Base-by-base conservation (phyloP, 371 early-diverging fungal species). In the Saksenaea oblongispora region DNA sequence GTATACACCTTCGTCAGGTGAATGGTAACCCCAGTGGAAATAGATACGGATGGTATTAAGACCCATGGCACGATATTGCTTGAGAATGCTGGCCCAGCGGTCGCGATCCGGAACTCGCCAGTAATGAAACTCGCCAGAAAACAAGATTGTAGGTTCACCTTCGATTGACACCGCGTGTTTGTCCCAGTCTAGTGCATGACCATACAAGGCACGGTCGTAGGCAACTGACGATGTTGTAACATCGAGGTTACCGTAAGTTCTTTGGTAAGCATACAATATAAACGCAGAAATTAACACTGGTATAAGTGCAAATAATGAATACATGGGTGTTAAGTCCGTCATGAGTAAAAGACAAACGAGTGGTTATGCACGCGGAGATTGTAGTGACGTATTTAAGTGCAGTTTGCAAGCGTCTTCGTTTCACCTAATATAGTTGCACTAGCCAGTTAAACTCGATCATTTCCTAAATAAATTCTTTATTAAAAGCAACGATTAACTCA, bases 1-100 rank as follows among this genome's bases (percentile, higher is more conserved):
- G 63, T 93, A 95, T n/a, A 82, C 76, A 24, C 89, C 91, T 64
- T 90, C 85, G 39, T 81, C 74, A 5, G 93, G 90, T 13, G 91
- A 90, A 68, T 94, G 95, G 72, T 84, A 93, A 7, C 92, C 94
- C 95, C 95, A 95, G 68, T 93, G 91, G 73, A 95, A 93, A 69
- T 93, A 91, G 61, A 95, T 91, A n/a, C 94, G 87, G 65, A 95
- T 88, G 17, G 90, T 79, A 68, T 91, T 93, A 39, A 93, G 80
- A 2, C 94, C 94, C 22, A 84, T 79, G 0, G 87, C 76, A 37
- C 87, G 86, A 78, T 88, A 89, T 71, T 88, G 88, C 64, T 84
- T 82, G 36, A 93, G 77, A 17, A 85, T 82, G 26, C 65, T 11
- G 5, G 66, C 57, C 89, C 91, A 91, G 5, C 89, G 76, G 1